Evolutionary conservation across 2,329 filamentous ascomycete species (phyloP).

Genomic region (Aspergillus nomiae): DNA sequence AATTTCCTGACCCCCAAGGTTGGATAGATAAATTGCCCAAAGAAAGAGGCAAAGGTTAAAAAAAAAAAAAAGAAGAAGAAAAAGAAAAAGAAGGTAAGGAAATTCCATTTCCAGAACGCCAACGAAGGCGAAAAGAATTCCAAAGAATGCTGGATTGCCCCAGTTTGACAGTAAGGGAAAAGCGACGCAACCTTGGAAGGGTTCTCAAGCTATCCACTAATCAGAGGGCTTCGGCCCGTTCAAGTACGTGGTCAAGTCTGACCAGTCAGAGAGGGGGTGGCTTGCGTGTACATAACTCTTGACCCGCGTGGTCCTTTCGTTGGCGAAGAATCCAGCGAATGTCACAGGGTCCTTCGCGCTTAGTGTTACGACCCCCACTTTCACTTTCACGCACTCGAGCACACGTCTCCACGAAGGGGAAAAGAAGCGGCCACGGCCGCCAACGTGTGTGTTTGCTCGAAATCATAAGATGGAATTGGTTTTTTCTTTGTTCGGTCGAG

Average conservation of each 20-base stretch:
- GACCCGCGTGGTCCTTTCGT: slow-evolving; percentile 2
- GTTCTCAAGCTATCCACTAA: neutral
- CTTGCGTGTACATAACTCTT: slow-evolving; percentile 6
- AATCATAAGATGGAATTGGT: neutral
- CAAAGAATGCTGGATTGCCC: slow-evolving; percentile 5
- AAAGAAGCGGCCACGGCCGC: neutral
- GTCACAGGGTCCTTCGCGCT: slow-evolving; percentile 1
- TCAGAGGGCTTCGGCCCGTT: slow-evolving; percentile 4
- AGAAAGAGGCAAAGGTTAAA: neutral
- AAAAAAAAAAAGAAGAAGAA: neutral
- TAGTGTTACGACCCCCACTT: neutral
- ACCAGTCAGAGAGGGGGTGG: slow-evolving; percentile 1
- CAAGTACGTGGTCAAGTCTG: neutral
- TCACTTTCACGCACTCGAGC: neutral
- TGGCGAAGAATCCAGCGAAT: neutral
- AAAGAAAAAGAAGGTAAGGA: neutral
- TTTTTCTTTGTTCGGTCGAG: neutral
- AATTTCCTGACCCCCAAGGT: neutral
- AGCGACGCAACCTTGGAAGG: neutral
- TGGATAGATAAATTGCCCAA: neutral
- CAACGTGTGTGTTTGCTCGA: slow-evolving; percentile 1
- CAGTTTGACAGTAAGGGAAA: neutral
- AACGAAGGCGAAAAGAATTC: slow-evolving; percentile 3
- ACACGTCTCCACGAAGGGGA: neutral
- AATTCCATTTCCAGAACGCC: neutral